A percentile compares a stretch with the other conserved stretches of the same genome.
Evolutionary conservation across 2,329 filamentous ascomycete genomes (phyloP).

Genomic region (Trichoderma sp.): DNA sequence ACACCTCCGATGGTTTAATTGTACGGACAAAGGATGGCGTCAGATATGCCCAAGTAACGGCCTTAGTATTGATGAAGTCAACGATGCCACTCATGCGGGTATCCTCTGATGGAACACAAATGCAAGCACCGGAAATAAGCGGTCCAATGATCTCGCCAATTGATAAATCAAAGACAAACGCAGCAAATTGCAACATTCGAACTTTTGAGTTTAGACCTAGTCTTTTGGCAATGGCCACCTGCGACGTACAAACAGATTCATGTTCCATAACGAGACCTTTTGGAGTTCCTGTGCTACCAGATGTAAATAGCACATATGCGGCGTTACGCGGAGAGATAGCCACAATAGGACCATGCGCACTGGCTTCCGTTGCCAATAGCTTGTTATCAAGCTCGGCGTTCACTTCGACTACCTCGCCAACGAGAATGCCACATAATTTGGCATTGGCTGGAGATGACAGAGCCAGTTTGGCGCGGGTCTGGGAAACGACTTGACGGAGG

Average conservation of each 20-base stretch:
- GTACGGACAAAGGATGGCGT: slow-evolving; percentile 19
- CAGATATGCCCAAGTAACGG: slow-evolving; percentile 18
- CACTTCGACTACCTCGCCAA: slow-evolving; percentile 16
- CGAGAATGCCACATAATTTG: slow-evolving; percentile 26
- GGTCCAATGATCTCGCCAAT: slow-evolving; percentile 23
- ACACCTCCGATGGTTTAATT: slow-evolving; percentile 14
- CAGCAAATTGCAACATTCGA: slow-evolving; percentile 19
- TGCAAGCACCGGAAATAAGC: slow-evolving; percentile 9
- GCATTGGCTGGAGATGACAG: slow-evolving; percentile 20
- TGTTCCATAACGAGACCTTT: slow-evolving; percentile 20
- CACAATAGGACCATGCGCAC: neutral
- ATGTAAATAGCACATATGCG: slow-evolving; percentile 14
- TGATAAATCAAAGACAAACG: slow-evolving; percentile 22
- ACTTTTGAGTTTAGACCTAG: neutral
- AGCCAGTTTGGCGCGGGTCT: slow-evolving; percentile 15
- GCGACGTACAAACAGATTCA: slow-evolving; percentile 9
- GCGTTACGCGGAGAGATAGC: slow-evolving; percentile 4
- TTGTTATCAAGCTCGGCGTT: neutral
- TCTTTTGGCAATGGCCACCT: slow-evolving; percentile 1
- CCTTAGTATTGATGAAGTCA: neutral
- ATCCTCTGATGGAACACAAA: slow-evolving; percentile 14
- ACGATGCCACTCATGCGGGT: slow-evolving; percentile 21
- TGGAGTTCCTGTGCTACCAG: slow-evolving; percentile 7
- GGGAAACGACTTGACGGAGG: slow-evolving; percentile 14
- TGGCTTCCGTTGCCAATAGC: neutral